These are phyloP conservation scores for Suillus luteus DNA, from an alignment of 768 basidiomycete genomes.

Conservation along the genomic window DNA sequence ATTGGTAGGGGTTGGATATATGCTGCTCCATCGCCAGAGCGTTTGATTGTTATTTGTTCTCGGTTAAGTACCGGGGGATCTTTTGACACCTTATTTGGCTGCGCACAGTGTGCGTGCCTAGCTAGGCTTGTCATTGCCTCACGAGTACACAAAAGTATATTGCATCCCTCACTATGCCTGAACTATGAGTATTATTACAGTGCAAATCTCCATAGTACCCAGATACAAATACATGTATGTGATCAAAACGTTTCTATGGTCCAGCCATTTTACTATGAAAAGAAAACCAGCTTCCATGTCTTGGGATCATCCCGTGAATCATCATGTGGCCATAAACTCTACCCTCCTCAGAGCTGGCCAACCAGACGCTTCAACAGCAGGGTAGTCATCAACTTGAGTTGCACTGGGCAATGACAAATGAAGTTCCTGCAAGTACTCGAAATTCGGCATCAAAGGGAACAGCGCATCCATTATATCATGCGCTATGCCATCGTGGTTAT, in stretches of 20 bases:
- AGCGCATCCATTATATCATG: slow-evolving; percentile 9
- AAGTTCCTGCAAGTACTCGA: slow-evolving; percentile 7
- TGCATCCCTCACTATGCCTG: slow-evolving; percentile 46
- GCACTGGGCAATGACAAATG: slow-evolving; percentile 7
- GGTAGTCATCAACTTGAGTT: not conserved
- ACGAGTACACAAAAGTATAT: slow-evolving; percentile 29
- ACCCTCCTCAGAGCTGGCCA: slow-evolving; percentile 4
- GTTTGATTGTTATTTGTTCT: not conserved
- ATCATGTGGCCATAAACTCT: slow-evolving; percentile 5
- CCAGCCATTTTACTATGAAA: not conserved
- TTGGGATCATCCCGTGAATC: not conserved
- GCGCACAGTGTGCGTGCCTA: not conserved
- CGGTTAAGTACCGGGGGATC: not conserved
- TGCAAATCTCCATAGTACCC: slow-evolving; percentile 18
- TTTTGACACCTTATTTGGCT: not conserved
- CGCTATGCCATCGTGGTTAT: slow-evolving; percentile 2
- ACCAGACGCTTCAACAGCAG: slow-evolving; percentile 3
- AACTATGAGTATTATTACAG: slow-evolving; percentile 33
- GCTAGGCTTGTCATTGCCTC: not conserved
- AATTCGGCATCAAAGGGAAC: slow-evolving; percentile 8
- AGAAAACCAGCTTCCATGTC: not conserved
- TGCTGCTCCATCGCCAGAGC: not conserved
- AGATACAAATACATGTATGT: slow-evolving; percentile 11
- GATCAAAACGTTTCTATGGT: not conserved
- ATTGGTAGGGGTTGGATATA: slow-evolving; percentile 55